Percentiles rank a stretch among this genome's conserved stretches.
Conservation (phyloP, 345 rosid species). For the Durio zibethinus region DNA sequence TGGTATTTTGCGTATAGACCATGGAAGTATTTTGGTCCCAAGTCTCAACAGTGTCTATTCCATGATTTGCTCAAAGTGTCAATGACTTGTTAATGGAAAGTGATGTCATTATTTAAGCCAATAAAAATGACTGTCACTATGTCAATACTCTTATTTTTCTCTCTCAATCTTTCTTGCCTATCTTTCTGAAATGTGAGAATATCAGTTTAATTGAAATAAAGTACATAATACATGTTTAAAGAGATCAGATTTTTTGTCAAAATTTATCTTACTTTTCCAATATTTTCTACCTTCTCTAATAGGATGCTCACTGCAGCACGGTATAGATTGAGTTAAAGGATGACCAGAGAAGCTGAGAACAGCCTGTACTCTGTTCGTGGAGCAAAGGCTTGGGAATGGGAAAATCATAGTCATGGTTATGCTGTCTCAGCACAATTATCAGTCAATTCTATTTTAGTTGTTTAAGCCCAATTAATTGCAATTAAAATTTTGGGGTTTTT, state of each 20-base stretch:
- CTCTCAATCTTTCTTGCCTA: background rate
- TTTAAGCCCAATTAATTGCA: too few species aligned
- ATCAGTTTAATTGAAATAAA: background rate
- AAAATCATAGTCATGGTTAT: background rate
- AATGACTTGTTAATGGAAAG: background rate
- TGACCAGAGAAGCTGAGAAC: background rate
- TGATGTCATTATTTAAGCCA: background rate
- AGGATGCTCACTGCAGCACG: background rate
- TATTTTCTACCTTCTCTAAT: background rate
- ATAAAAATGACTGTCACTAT: background rate
- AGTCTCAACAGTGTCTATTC: conserved; percentile 11
- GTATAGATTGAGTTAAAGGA: background rate
- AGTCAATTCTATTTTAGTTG: background rate
- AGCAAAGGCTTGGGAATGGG: background rate
- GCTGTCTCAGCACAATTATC: background rate
- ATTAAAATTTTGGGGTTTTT: too few species aligned
- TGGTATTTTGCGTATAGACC: background rate
- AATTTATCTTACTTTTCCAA: background rate
- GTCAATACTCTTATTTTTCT: background rate
- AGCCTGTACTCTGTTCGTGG: background rate
- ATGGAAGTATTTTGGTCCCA: conserved; percentile 10
- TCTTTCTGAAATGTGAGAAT: background rate
- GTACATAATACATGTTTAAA: background rate
- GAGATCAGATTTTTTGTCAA: background rate
- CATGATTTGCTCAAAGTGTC: conserved; percentile 7